Conservation (phyloP, 345 rosid genomes). For the Lumnitzera racemosa region DNA sequence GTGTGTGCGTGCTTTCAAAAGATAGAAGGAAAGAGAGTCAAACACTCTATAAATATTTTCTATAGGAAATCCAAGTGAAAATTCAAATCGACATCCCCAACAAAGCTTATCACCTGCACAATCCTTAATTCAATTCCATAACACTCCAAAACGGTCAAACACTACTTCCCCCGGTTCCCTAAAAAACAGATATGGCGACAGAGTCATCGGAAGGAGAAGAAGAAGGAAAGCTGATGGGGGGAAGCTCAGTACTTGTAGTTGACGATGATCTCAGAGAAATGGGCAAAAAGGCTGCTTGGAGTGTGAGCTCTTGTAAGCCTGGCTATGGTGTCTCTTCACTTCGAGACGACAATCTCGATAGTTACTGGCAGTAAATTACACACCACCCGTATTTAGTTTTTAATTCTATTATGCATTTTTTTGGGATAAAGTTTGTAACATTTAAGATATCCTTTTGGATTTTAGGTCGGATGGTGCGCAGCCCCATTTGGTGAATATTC, state of each 20-base stretch:
- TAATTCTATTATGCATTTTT: neutral
- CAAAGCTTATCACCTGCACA: too few species aligned
- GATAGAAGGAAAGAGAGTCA: too few species aligned
- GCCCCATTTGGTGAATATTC: slow-evolving; percentile 90
- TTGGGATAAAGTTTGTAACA: neutral
- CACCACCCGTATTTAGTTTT: neutral
- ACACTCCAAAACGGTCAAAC: too few species aligned
- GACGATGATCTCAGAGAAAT: slow-evolving; percentile 88
- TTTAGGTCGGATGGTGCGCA: slow-evolving; percentile 92
- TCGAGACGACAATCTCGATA: slow-evolving; percentile 79
- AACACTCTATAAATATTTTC: too few species aligned
- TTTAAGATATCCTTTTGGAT: slow-evolving; percentile 2
- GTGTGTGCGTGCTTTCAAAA: too few species aligned
- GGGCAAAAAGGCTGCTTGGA: slow-evolving; percentile 94
- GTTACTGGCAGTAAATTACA: slow-evolving; percentile 81
- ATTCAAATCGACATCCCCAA: too few species aligned
- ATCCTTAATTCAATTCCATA: too few species aligned
- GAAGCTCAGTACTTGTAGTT: slow-evolving; percentile 39
- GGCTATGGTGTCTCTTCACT: slow-evolving; percentile 84
- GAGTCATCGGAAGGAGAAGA: slow-evolving; percentile 90
- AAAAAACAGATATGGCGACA: slow-evolving; percentile 49
- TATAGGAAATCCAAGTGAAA: too few species aligned
- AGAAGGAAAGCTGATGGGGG: slow-evolving; percentile 74
- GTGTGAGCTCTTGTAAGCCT: slow-evolving; percentile 93
- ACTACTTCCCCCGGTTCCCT: neutral